A percentile compares a stretch with the other conserved stretches of the same genome.
These are phyloP conservation scores for Hymenoscyphus fraxineus DNA, from an alignment of 2,329 filamentous ascomycete species.

Conservation along the genomic window DNA sequence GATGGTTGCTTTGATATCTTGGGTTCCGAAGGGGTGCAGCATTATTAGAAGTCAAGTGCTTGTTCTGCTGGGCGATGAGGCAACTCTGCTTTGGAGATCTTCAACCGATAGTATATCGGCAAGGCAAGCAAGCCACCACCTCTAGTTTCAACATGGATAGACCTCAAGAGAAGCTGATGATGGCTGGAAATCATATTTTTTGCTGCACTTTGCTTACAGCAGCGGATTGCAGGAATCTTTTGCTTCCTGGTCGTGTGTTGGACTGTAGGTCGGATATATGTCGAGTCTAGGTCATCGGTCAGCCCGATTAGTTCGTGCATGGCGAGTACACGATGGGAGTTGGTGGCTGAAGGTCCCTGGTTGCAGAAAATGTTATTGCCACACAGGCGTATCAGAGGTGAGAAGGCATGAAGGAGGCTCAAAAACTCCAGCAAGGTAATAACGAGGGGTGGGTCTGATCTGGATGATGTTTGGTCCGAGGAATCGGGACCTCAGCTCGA, in stretches of 20 bases:
- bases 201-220: neutral
- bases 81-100: neutral
- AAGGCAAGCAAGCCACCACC: no score
- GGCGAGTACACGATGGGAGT: neutral
- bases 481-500: slow-evolving; percentile 1
- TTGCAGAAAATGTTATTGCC: neutral
- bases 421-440: neutral
- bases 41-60: neutral
- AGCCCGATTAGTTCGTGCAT: neutral
- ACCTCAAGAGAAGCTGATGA: neutral
- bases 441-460: neutral
- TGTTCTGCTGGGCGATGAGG: neutral
- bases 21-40: neutral
- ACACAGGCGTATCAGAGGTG: neutral
- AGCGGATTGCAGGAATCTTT: neutral
- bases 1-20: neutral
- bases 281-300: slow-evolving; percentile 4
- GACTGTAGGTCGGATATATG: neutral
- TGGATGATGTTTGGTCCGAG: slow-evolving; percentile 1
- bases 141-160: no score
- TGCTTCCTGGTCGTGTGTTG: neutral
- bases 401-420: neutral
- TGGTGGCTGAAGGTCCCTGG: slow-evolving; percentile 1
- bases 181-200: neutral
- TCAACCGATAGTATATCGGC: neutral